phyloP scores from a whole-genome alignment of 2,329 filamentous ascomycete species.

The Stemphylium beticola region DNA sequence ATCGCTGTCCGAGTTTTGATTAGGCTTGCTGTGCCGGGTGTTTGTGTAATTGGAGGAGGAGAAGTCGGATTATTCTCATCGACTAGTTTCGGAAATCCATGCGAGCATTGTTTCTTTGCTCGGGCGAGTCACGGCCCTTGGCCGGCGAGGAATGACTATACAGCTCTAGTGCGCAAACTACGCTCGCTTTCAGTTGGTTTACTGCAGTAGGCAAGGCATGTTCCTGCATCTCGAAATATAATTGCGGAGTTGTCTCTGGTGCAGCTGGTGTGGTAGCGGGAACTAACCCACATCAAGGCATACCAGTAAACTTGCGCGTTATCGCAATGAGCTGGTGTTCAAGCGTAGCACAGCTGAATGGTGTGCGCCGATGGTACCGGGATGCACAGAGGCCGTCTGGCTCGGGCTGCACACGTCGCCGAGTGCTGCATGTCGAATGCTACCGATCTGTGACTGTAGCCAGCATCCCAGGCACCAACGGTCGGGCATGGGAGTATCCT shows the following conservation, averaged over 20 bases:
- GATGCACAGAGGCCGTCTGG: slow-evolving; percentile 11
- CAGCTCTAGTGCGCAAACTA: not conserved
- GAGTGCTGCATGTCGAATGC: slow-evolving; percentile 14
- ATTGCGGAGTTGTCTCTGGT: slow-evolving; percentile 15
- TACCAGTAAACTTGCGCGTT: slow-evolving; percentile 28
- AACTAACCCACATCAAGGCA: slow-evolving; percentile 25
- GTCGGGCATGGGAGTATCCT: slow-evolving; percentile 9
- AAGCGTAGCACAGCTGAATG: slow-evolving; percentile 23
- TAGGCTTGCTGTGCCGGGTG: slow-evolving; percentile 8
- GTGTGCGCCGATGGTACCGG: slow-evolving; percentile 17
- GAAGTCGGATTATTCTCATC: slow-evolving; percentile 20
- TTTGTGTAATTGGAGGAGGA: slow-evolving; percentile 15
- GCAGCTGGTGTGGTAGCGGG: slow-evolving; percentile 31
- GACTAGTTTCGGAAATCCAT: slow-evolving; percentile 5
- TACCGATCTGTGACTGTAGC: slow-evolving; percentile 5
- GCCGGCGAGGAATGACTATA: not conserved
- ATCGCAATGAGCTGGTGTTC: slow-evolving; percentile 13
- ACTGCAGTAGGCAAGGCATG: slow-evolving; percentile 12
- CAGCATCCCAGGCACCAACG: slow-evolving; percentile 21
- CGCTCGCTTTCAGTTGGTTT: slow-evolving; percentile 1
- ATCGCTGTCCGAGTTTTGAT: slow-evolving; percentile 29
- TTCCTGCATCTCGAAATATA: slow-evolving; percentile 25
- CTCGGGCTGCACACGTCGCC: slow-evolving; percentile 16
- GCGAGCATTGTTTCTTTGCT: not conserved
- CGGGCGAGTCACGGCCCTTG: not conserved